Percentiles rank a stretch among this genome's conserved stretches.
Evolutionary conservation across 768 basidiomycete species (phyloP).

Genomic region (Auriscalpium orientale): DNA sequence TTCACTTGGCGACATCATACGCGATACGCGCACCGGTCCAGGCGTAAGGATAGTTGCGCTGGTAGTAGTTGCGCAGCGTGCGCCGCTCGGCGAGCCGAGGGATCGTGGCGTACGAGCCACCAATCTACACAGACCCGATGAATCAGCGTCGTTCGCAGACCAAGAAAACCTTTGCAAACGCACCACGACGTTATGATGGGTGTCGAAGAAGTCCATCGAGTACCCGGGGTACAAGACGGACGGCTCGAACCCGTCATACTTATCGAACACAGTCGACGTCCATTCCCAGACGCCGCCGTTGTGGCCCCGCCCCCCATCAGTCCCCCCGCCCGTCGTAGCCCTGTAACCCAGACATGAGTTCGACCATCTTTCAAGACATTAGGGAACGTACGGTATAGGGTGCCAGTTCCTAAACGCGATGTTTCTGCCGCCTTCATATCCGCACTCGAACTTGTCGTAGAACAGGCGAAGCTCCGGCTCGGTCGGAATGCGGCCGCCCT

Average conservation of each 20-base stretch:
- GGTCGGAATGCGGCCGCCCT: slow-evolving; percentile 91
- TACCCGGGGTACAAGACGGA: slow-evolving; percentile 85
- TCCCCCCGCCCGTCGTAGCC: slow-evolving; percentile 57
- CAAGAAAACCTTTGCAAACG: slow-evolving; percentile 24
- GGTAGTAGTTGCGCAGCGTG: slow-evolving; percentile 85
- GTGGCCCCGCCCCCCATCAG: slow-evolving; percentile 49
- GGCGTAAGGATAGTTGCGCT: slow-evolving; percentile 82
- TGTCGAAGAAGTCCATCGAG: slow-evolving; percentile 89
- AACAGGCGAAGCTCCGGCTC: slow-evolving; percentile 82
- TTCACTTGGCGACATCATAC: slow-evolving; percentile 33
- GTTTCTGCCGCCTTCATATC: slow-evolving; percentile 75
- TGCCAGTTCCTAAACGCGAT: slow-evolving; percentile 92
- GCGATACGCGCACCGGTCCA: slow-evolving; percentile 75
- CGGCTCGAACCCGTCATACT: slow-evolving; percentile 65
- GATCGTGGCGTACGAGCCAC: slow-evolving; percentile 83
- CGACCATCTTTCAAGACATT: not conserved
- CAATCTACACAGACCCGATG: slow-evolving; percentile 45
- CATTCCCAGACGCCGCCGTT: slow-evolving; percentile 99
- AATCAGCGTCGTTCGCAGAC: not conserved
- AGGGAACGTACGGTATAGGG: slow-evolving; percentile 66
- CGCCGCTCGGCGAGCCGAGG: slow-evolving; percentile 74
- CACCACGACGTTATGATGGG: slow-evolving; percentile 79
- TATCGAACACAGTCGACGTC: slow-evolving; percentile 77
- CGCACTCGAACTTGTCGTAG: slow-evolving; percentile 63
- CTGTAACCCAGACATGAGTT: slow-evolving; percentile 26